Evolutionary conservation across 2,329 filamentous ascomycete species (phyloP), one percentile per base, ranked within the genome.

Genomic region (Sordariomycetes sp.): DNA sequence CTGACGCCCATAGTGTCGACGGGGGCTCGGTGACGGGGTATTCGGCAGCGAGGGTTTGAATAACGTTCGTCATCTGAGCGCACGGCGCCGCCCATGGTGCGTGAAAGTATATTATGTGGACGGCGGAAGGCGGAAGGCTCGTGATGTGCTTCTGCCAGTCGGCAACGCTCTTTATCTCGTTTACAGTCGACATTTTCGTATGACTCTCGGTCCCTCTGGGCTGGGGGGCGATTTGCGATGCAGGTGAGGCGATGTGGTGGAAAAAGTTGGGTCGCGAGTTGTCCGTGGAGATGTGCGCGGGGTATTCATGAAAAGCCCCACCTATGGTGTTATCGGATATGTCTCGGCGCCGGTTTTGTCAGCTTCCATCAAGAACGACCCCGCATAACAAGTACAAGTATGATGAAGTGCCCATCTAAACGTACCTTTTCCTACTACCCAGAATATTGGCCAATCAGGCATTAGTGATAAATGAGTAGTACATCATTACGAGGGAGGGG

Each of bases 41-140:
- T 69, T 91, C 90, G 66, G 84, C 83, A 62, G 92, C 91, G 62
- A 99, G 87, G 24, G 90, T 87, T 67, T 82, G 79, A 62, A 99
- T 82, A 64, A 97, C 87, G 55, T 85, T 87, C 63, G 82, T 83
- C 91, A 97, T 97, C 73, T 96, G 90, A 61, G 88, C 85, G 77
- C 94, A 97, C 52, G 94, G 94, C 59, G 90, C 90, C 34, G 94
- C 94, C 94, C 94, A 99, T 62, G 91, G 88, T 22, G 94, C 90
- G 70, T 97, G 88, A 78, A 99, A 99, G 69, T 91, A 96, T 67
- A 95, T 82, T 66, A 96, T 79, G 61, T 92, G 78, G 60, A 96
- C 82, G 17, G 87, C 82, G 17, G 84, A 80, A 1, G 85, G 67
- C 12, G 88, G 81, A 15, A 91, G 77, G 50, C 82, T 77, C 61